These are phyloP conservation scores for Protomyces lactucae-debilis DNA, from an alignment of 1,139 yeast genomes.

Conservation along the genomic window DNA sequence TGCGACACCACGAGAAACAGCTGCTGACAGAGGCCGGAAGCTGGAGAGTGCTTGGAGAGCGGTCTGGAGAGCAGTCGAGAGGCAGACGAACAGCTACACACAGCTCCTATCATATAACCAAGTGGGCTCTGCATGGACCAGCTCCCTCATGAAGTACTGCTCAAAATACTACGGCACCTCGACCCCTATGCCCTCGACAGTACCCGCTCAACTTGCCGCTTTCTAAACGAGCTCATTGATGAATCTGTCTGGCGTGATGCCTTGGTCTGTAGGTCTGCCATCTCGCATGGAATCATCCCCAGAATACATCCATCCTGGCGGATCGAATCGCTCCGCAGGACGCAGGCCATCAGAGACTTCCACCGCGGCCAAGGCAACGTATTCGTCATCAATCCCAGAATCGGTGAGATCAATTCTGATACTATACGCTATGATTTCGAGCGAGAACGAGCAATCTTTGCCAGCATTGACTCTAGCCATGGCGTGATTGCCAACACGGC, in stretches of 20 bases:
- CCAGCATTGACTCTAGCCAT: background rate
- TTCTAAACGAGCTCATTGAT: background rate
- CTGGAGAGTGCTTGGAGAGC: no score
- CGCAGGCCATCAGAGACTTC: background rate
- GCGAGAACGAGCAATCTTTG: background rate
- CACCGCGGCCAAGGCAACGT: constrained; percentile 14
- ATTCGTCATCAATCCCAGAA: constrained; percentile 1
- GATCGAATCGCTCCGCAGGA: constrained; percentile 1
- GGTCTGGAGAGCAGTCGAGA: no score
- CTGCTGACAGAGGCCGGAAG: no score
- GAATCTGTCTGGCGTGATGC: background rate
- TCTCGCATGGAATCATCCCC: background rate
- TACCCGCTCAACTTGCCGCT: background rate
- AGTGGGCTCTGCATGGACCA: background rate
- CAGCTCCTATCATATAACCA: no score
- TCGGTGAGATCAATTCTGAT: background rate
- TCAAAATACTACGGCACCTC: background rate
- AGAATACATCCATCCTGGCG: constrained; percentile 13
- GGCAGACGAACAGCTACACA: no score
- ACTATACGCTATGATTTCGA: background rate
- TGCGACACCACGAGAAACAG: no score
- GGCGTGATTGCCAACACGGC: background rate
- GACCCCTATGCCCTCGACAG: background rate
- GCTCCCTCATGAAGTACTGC: background rate
- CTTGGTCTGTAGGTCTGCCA: background rate